Base-by-base conservation (phyloP, 352 stramenopile genomes). In the Pythium inflatum region DNA sequence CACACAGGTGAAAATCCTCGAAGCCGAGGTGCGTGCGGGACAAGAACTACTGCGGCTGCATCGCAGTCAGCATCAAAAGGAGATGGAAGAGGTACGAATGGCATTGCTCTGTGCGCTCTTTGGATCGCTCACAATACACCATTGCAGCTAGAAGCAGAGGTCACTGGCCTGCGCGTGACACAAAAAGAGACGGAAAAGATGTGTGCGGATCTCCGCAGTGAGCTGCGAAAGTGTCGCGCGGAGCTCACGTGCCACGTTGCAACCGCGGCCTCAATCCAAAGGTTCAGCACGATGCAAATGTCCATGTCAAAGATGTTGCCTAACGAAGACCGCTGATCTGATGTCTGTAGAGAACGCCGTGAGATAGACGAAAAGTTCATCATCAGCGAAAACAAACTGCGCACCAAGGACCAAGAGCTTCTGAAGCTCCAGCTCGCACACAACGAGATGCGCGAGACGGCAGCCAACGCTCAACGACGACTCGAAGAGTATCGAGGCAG, bases 21-120 rank as follows among this genome's bases (percentile, higher is more conserved):
- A 91, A 55, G 78, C 84, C 20, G 83, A 91, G 62, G 59, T 91
- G 3, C 77, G 79, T 9, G 83, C 83, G 4, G 81, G 83, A 0
- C 78, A 89, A 58, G 83, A 91, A 16, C 71, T 91, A 16, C 67
- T 89, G 13, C 79, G 83, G 0, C 49, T 91, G 9, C 81, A 88
- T 46, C 87, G 85, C 48, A 59, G 69, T 0, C 81, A 91, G 22
- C 74, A 84, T 24, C 71, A 86, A 30, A 83, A 81, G 66, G 83
- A 91, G 24, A 55, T 79, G 2, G 27, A 49, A 1, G 73, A 83
- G 70, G 81, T n/a, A n/a, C n/a, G n/a, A n/a, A n/a, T n/a, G n/a
- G n/a, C n/a, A n/a, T n/a, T n/a, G n/a, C n/a, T n/a, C n/a, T 88
- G 54, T 11, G 63, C 18, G 2, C 16, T 43, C 0, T 54, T 34